Evolutionary conservation across 805 yeast genomes (phyloP), one percentile per base, ranked within the genome.

Genomic region (Zygoascus ofunaensis): DNA sequence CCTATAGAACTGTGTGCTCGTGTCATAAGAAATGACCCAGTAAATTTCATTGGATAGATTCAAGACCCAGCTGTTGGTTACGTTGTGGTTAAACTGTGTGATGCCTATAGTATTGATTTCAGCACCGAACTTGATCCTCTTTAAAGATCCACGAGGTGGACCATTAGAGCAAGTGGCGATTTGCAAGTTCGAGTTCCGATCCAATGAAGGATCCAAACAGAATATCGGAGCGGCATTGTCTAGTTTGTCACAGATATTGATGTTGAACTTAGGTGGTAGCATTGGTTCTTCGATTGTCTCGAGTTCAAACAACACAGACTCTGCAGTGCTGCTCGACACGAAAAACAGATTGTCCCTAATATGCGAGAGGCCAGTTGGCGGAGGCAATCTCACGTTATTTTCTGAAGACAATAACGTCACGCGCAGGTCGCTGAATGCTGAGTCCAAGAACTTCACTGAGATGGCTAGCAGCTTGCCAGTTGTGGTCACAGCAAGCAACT

Each of bases 81-180:
- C 15, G 10, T 26, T 33, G 5, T 37, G 15, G 15, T 30, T 15
- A 4, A 14, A 14, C 3, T 26, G 30, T 3, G 41, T 26, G 5
- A 26, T 37, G 5, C 30, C 41, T 14, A 37, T 15, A 15, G 24
- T n/a, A 15, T 37, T 14, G 21, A 37, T 14, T 4, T 37, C 41
- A 21, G 15, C 15, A 3, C 41, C 41, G 18, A 21, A 24, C 33
- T 26, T 15, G n/a, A 37, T 8, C 12, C 22, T 23, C 15, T 37
- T 37, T 8, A 37, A 5, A 7, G 33, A 37, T 23, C 41, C 41
- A 12, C 14, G 18, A 10, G 41, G 41, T 15, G 22, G 41, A 23
- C 41, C 41, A 3, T 26, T 26, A 24, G 34, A 37, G 33, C 41
- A 37, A 3, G 41, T 26, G 19, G 24, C 23, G 23, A 37, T 24